phyloP scores from a whole-genome alignment of 768 basidiomycete species.

The Boletus edulis region DNA sequence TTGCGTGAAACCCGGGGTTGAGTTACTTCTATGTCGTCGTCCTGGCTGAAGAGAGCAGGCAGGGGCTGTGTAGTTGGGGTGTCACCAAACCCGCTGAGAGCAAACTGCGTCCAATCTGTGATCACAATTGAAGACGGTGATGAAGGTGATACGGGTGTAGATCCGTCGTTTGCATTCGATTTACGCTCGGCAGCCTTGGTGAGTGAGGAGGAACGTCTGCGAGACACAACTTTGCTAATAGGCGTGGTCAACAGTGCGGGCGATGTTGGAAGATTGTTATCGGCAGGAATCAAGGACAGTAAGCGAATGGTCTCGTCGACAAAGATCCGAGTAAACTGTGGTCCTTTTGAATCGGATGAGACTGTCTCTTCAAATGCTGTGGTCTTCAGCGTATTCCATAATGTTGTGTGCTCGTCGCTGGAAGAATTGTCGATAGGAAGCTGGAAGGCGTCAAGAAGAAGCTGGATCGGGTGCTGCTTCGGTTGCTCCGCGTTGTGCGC shows the following conservation, averaged over 20 bases:
- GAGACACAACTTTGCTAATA: conserved; percentile 31
- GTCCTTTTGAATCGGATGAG: conserved; percentile 29
- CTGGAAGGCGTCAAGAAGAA: conserved; percentile 64
- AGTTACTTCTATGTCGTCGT: conserved; percentile 64
- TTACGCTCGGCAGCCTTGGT: conserved; percentile 24
- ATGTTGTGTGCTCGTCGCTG: conserved; percentile 33
- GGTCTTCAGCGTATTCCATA: conserved; percentile 58
- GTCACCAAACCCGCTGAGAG: conserved; percentile 57
- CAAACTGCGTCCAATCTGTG: conserved; percentile 69
- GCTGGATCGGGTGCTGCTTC: conserved; percentile 53
- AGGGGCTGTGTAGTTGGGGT: conserved; percentile 39
- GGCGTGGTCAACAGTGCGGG: conserved; percentile 33
- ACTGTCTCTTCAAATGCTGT: conserved; percentile 34
- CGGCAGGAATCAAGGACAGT: conserved; percentile 49
- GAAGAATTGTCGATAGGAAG: conserved; percentile 31
- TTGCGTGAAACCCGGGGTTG: conserved; percentile 35
- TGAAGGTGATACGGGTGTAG: conserved; percentile 26
- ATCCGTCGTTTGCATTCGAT: conserved; percentile 17
- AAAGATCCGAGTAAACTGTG: conserved; percentile 51
- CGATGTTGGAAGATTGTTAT: conserved; percentile 29
- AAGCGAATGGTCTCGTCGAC: conserved; percentile 65
- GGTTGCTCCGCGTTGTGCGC: conserved; percentile 33
- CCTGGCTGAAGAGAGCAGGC: conserved; percentile 56
- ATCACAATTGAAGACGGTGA: conserved; percentile 29
- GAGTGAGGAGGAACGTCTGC: conserved; percentile 34